A percentile compares a stretch with the other conserved stretches of the same genome.
Conservation (phyloP, 1,139 yeast genomes). For the Candida freyschussii region DNA sequence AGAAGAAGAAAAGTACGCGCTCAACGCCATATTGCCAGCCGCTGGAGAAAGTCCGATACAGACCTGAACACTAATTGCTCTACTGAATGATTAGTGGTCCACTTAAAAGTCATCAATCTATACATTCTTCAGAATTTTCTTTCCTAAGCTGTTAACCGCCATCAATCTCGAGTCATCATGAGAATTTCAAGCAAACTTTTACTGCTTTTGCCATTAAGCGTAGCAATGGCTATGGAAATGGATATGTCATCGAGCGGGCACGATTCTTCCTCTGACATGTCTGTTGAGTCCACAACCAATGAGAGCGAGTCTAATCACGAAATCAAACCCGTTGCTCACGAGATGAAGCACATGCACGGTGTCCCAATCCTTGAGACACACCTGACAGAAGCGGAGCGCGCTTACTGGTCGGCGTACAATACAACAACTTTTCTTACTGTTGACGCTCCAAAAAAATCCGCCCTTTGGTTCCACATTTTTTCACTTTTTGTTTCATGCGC, state of each 20-base stretch:
- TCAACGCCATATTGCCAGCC: too few relatives aligned
- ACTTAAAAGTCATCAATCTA: too few relatives aligned
- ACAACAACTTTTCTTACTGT: constrained; percentile 73
- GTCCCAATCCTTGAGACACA: constrained; percentile 67
- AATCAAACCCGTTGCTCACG: constrained; percentile 41
- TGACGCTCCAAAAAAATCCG: constrained; percentile 44
- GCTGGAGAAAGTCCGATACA: too few relatives aligned
- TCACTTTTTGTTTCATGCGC: constrained; percentile 44
- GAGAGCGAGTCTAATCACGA: too few relatives aligned
- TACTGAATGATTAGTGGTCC: too few relatives aligned
- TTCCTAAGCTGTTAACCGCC: too few relatives aligned
- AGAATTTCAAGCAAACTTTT: constrained; percentile 2
- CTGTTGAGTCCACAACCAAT: constrained; percentile 9
- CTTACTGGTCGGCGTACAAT: constrained; percentile 75
- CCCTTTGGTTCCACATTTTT: constrained; percentile 53
- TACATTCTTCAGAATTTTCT: too few relatives aligned
- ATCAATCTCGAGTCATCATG: constrained; percentile 4
- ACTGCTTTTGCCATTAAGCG: constrained; percentile 1
- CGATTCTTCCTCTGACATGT: constrained; percentile 1
- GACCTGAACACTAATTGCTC: too few relatives aligned
- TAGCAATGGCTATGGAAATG: constrained; percentile 11
- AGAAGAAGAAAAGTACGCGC: too few relatives aligned
- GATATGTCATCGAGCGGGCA: constrained; percentile 17
- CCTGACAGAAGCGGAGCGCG: constrained; percentile 65
- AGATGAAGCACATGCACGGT: constrained; percentile 58